Conservation (phyloP, 2,329 filamentous ascomycete species). For the Saccharata proteae region DNA sequence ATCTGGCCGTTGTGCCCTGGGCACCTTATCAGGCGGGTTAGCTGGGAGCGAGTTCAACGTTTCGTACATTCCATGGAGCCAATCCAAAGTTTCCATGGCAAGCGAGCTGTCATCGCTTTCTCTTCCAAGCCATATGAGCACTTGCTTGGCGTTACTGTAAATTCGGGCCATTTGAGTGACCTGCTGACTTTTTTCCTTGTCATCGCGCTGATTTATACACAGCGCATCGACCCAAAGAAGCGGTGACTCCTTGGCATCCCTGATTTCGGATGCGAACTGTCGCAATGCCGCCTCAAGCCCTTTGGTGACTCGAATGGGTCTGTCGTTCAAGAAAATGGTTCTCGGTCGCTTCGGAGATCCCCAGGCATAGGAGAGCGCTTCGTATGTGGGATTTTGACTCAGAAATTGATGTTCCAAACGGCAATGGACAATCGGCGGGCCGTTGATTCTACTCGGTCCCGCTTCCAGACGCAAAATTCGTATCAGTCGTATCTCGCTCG, state of each 20-base stretch:
- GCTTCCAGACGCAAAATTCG: too few relatives aligned
- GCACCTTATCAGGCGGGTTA: background rate
- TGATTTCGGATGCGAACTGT: slow-evolving; percentile 4
- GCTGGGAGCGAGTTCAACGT: background rate
- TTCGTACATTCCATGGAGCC: slow-evolving; percentile 1
- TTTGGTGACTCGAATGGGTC: slow-evolving; percentile 6
- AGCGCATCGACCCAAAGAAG: slow-evolving; percentile 11
- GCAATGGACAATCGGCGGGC: too few relatives aligned
- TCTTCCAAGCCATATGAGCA: slow-evolving; percentile 11
- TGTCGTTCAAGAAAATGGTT: slow-evolving; percentile 8
- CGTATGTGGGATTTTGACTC: too few relatives aligned
- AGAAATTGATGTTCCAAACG: too few relatives aligned
- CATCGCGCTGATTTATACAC: slow-evolving; percentile 10
- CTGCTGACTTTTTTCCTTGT: slow-evolving; percentile 8
- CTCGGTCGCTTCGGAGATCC: slow-evolving; percentile 7
- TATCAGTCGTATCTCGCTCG: too few relatives aligned
- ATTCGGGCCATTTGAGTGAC: slow-evolving; percentile 9
- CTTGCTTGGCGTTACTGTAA: slow-evolving; percentile 6
- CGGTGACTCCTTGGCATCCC: slow-evolving; percentile 2
- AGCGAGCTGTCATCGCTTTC: slow-evolving; percentile 9
- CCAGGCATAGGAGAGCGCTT: slow-evolving; percentile 12
- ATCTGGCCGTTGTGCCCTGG: too few relatives aligned
- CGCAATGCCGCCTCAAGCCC: slow-evolving; percentile 9
- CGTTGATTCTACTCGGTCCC: too few relatives aligned
- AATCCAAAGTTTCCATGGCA: slow-evolving; percentile 8